Evolutionary conservation across 306 rosid species (phyloP).

Genomic region (cucumber (Cucumis sativus)): Cucumber_9930_V3 NC_026659.2:30493001-30493500

Average conservation of each 20-base stretch:
- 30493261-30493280: constrained; percentile 17
- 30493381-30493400: constrained; percentile 15
- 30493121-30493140: constrained; percentile 11
- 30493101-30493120: constrained; percentile 11
- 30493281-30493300: constrained; percentile 10
- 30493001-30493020: constrained; percentile 13
- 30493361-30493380: constrained; percentile 22
- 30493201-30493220: constrained; percentile 15
- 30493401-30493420: constrained; percentile 22
- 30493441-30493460: constrained; percentile 5
- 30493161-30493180: constrained; percentile 23
- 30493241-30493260: constrained; percentile 11
- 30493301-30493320: constrained; percentile 19
- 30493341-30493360: constrained; percentile 14
- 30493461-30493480: constrained; percentile 25
- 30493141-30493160: constrained; percentile 12
- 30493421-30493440: constrained; percentile 28
- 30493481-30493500: constrained; percentile 13
- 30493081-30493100: constrained; percentile 15
- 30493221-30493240: constrained; percentile 17
- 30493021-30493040: constrained; percentile 22
- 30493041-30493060: constrained; percentile 18
- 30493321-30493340: constrained; percentile 19
- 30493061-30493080: constrained; percentile 19
- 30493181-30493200: constrained; percentile 10